phyloP scores from a whole-genome alignment of 495 filamentous ascomycete species.

The Penicillium coprophilum region DNA sequence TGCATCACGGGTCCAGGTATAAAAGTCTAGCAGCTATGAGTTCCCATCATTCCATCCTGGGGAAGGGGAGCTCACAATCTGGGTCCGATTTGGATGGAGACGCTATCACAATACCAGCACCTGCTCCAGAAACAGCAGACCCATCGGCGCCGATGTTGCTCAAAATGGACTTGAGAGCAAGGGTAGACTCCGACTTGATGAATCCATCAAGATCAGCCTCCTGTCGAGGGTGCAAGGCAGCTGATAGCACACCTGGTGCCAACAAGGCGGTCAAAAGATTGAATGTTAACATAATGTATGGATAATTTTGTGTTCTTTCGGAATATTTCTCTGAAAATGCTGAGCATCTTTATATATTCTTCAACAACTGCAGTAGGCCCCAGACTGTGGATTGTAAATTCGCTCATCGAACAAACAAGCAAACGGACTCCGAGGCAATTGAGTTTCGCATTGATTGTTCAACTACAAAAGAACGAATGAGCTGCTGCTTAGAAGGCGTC shows the following conservation, averaged over 20 bases:
- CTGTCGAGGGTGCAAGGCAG: constrained; percentile 15
- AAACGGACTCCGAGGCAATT: not conserved
- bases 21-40: constrained; percentile 47
- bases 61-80: constrained; percentile 44
- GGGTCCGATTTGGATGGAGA: constrained; percentile 55
- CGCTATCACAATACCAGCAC: constrained; percentile 53
- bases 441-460: not conserved
- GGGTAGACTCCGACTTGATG: constrained; percentile 54
- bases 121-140: constrained; percentile 41
- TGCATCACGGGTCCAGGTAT: constrained; percentile 62
- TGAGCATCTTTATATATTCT: not conserved
- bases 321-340: not conserved
- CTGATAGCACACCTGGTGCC: constrained; percentile 15
- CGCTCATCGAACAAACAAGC: not conserved
- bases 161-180: constrained; percentile 54
- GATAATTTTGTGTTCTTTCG: not conserved
- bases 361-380: too few species aligned
- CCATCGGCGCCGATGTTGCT: constrained; percentile 59
- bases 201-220: constrained; percentile 44
- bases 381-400: not conserved
- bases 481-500: not conserved
- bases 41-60: not conserved
- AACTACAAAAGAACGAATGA: not conserved
- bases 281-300: constrained; percentile 11
- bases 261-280: constrained; percentile 20